These are phyloP conservation scores for Daldinia sp. DNA, from an alignment of 2,329 filamentous ascomycete genomes.

Conservation along the genomic window DNA sequence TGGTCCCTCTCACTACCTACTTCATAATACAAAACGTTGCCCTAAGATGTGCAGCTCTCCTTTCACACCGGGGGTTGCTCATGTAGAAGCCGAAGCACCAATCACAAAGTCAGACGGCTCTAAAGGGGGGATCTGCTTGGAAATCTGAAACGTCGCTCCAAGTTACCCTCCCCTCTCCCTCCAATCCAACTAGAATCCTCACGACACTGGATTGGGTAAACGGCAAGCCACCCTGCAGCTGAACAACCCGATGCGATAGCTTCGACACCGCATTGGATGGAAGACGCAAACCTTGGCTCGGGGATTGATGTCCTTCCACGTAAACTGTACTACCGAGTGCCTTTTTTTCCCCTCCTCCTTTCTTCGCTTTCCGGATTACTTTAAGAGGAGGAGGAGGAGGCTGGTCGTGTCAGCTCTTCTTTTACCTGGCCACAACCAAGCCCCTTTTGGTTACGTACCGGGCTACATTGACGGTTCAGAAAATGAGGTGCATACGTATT, in stretches of 20 bases:
- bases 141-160: slow-evolving; percentile 38
- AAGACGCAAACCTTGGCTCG: slow-evolving; percentile 23
- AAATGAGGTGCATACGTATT: background rate
- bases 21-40: too few species aligned
- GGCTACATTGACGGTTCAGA: background rate
- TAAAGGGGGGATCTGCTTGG: slow-evolving; percentile 31
- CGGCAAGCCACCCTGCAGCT: slow-evolving; percentile 32
- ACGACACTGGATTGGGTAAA: slow-evolving; percentile 22
- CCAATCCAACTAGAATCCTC: slow-evolving; percentile 29
- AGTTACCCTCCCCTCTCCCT: slow-evolving; percentile 21
- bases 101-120: slow-evolving; percentile 18
- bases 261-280: slow-evolving; percentile 24
- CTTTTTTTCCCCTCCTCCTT: background rate
- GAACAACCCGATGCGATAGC: slow-evolving; percentile 16
- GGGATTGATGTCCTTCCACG: slow-evolving; percentile 30
- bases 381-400: background rate
- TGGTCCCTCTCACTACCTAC: slow-evolving; percentile 13
- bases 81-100: slow-evolving; percentile 25
- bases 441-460: slow-evolving; percentile 10
- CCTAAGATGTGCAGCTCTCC: slow-evolving; percentile 33
- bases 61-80: slow-evolving; percentile 24
- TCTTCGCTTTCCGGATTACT: background rate
- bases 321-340: slow-evolving; percentile 27
- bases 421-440: background rate
- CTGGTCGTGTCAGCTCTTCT: slow-evolving; percentile 7